These are phyloP conservation scores for Parascedosporium putredinis DNA, from an alignment of 2,329 filamentous ascomycete genomes.

Conservation along the genomic window DNA sequence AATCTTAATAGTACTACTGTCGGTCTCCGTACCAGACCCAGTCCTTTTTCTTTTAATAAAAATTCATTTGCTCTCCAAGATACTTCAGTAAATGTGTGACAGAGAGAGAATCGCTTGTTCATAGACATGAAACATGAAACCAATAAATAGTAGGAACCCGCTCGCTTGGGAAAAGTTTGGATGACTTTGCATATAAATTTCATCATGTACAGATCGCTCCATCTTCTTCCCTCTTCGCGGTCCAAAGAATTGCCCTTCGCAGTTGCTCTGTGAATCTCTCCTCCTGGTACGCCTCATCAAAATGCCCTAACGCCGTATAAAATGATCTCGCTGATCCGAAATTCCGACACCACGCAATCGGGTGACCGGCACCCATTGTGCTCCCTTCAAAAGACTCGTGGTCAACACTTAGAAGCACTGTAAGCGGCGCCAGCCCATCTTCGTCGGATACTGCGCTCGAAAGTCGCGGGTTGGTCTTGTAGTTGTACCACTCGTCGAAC, in stretches of 20 bases:
- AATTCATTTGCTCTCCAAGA: too few relatives aligned
- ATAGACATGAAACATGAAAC: too few relatives aligned
- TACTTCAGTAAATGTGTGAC: too few relatives aligned
- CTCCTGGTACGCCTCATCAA: conserved; percentile 27
- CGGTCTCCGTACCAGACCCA: not conserved
- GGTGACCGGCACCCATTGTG: conserved; percentile 25
- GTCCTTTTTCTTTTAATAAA: not conserved
- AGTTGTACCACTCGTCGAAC: conserved; percentile 35
- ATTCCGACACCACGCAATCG: conserved; percentile 28
- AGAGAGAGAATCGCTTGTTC: not conserved
- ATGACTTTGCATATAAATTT: too few relatives aligned
- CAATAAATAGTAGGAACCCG: too few relatives aligned
- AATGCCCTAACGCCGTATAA: conserved; percentile 32
- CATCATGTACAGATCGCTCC: too few relatives aligned
- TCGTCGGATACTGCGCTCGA: conserved; percentile 16
- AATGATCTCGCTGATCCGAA: conserved; percentile 28
- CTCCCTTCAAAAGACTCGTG: conserved; percentile 25
- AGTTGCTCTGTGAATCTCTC: conserved; percentile 9
- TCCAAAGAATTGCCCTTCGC: conserved; percentile 1
- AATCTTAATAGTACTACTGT: not conserved
- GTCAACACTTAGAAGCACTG: conserved; percentile 24
- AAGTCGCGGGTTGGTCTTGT: conserved; percentile 18
- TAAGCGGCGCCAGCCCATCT: not conserved
- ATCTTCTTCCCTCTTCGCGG: not conserved
- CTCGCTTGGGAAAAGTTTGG: too few relatives aligned